Evolutionary conservation across 768 basidiomycete genomes (phyloP), one percentile per base, ranked within the genome.

Genomic region (Leccinum subtestaceum): DNA sequence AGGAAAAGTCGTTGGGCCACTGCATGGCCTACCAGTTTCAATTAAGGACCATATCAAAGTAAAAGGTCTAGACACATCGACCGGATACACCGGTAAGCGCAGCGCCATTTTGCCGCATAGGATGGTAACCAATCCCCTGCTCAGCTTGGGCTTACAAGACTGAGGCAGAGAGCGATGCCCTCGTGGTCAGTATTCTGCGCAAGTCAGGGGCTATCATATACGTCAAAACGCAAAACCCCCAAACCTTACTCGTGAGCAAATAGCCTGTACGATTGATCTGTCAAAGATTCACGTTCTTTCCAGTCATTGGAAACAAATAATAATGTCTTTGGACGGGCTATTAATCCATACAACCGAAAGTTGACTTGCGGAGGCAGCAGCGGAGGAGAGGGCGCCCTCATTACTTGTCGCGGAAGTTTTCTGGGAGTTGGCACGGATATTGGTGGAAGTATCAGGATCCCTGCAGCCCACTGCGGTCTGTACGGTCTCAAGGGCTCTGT

Each of bases 321-420:
- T 60, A 81, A 83, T 52, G 53, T 73, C 17, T 74, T 72, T 57
- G 94, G 93, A 0, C 78, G 83, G 21, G 82, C 88, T 1, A 71
- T 77, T 17, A 94, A 94, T 68, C 94, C 94, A 0, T 79, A 77
- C 71, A 83, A 83, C 67, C 74, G 75, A 51, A 67, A 67, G 1
- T 63, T 78, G 38, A 78, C 77, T 25, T 63, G 72, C 13, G 80
- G 80, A 38, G 80, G 81, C 23, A 81, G 79, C 52, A 79, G 77
- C 31, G 80, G 80, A 36, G 80, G 80, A 31, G 80, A 82, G 61
- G 71, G 75, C 31, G 79, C 81, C 5, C 65, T 82, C 12, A 67
- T 82, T 46, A 77, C 80, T 31, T 68, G 75, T 29, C 72, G 74
- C 19, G 81, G 80, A 57, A 74, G 76, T 36, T 71, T 76, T 67